phyloP scores from a whole-genome alignment of 192 early-diverging fungal species.

The Rhizophagus sp. region DNA sequence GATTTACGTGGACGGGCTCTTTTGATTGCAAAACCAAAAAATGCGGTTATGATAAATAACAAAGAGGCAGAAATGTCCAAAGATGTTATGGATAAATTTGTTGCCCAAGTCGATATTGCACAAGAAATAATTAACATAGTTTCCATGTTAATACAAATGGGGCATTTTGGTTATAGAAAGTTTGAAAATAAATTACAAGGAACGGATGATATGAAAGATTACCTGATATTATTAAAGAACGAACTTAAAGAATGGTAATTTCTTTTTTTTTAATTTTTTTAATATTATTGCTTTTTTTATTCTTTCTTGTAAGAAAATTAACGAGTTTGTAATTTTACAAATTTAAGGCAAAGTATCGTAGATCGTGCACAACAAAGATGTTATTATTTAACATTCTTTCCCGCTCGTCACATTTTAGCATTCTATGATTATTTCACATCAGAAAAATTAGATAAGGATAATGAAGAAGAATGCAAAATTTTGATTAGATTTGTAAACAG shows the following conservation, averaged over 20 bases:
- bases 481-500: neutral
- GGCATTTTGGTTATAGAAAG: conserved; percentile 30
- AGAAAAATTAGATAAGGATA: neutral
- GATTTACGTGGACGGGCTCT: conserved; percentile 34
- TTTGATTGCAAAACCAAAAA: conserved; percentile 26
- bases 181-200: neutral
- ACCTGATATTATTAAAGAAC: neutral
- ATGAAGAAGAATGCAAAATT: conserved; percentile 3
- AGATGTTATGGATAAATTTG: conserved; percentile 21
- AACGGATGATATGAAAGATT: conserved; percentile 7
- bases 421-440: conserved; percentile 29
- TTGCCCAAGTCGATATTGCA: conserved; percentile 31
- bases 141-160: conserved; percentile 25
- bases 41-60: neutral
- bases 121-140: conserved; percentile 23
- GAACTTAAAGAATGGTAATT: conserved; percentile 5
- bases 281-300: neutral
- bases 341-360: conserved; percentile 5
- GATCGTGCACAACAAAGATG: neutral
- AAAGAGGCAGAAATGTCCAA: neutral
- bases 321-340: neutral
- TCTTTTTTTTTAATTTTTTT: too few relatives aligned
- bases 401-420: conserved; percentile 22
- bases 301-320: neutral
- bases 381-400: conserved; percentile 30